Conservation (phyloP, 2,329 filamentous ascomycete species). For the Leptographium wingfieldii region DNA sequence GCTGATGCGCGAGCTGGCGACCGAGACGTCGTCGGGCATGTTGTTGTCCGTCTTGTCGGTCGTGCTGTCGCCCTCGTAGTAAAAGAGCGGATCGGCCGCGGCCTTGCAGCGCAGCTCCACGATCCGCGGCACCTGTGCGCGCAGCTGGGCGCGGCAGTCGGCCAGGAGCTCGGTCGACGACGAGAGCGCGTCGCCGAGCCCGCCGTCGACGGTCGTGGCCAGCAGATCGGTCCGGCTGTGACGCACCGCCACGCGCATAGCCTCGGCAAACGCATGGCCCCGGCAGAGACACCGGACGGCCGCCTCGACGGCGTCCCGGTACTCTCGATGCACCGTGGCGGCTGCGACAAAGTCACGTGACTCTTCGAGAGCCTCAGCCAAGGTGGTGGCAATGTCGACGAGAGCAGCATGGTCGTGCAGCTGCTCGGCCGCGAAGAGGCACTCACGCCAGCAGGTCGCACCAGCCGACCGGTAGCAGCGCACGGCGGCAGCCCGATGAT, state of each 20-base stretch:
- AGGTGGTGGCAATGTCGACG: slow-evolving; percentile 52
- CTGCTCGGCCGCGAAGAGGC: slow-evolving; percentile 63
- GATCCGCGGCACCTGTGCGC: slow-evolving; percentile 75
- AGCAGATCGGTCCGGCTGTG: slow-evolving; percentile 51
- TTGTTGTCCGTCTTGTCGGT: slow-evolving; percentile 56
- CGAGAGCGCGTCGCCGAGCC: slow-evolving; percentile 68
- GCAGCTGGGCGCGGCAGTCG: slow-evolving; percentile 78
- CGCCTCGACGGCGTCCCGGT: slow-evolving; percentile 57
- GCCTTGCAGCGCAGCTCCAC: slow-evolving; percentile 72
- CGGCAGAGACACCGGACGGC: slow-evolving; percentile 74
- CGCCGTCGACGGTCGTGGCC: slow-evolving; percentile 56
- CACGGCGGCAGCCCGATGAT: slow-evolving; percentile 59
- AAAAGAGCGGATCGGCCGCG: slow-evolving; percentile 70
- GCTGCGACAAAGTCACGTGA: slow-evolving; percentile 73
- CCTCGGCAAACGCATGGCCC: slow-evolving; percentile 77
- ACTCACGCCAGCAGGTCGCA: slow-evolving; percentile 72
- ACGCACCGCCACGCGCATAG: slow-evolving; percentile 62
- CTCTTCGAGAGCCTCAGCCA: slow-evolving; percentile 71
- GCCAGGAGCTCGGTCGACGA: slow-evolving; percentile 82
- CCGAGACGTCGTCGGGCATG: slow-evolving; percentile 75
- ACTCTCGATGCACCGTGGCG: slow-evolving; percentile 67
- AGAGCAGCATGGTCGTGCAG: slow-evolving; percentile 30
- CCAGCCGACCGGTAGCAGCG: slow-evolving; percentile 74
- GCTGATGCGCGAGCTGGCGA: slow-evolving; percentile 68
- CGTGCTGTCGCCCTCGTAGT: slow-evolving; percentile 64